A percentile compares a stretch with the other conserved stretches of the same genome.
phyloP scores from a whole-genome alignment of 2,329 filamentous ascomycete genomes.

The Thyridium curvatum region DNA sequence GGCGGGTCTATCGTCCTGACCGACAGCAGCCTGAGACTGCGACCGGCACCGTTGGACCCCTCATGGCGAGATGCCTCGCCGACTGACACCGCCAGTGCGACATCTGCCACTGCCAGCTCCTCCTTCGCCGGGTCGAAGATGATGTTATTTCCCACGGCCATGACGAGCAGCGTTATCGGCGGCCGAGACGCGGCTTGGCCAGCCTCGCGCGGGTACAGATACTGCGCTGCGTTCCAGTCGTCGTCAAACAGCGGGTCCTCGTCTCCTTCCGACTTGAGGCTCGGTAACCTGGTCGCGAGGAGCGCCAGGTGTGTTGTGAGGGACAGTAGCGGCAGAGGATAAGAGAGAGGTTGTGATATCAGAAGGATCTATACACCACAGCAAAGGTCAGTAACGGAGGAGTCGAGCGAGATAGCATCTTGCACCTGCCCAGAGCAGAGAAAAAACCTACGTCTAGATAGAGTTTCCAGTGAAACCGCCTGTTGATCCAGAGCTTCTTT shows the following conservation, averaged over 20 bases:
- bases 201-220: constrained; percentile 60
- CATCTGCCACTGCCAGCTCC: constrained; percentile 88
- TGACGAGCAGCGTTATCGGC: constrained; percentile 84
- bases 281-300: constrained; percentile 76
- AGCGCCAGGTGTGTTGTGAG: constrained; percentile 92
- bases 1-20: constrained; percentile 71
- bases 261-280: constrained; percentile 80
- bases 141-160: constrained; percentile 79
- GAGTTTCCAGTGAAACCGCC: constrained; percentile 90
- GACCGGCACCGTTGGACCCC: constrained; percentile 11
- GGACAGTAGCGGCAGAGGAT: constrained; percentile 86
- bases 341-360: constrained; percentile 87
- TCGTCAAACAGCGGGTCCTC: constrained; percentile 98
- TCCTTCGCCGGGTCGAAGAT: constrained; percentile 91
- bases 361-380: constrained; percentile 77
- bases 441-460: constrained; percentile 74
- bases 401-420: too few species aligned
- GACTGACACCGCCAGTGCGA: constrained; percentile 79
- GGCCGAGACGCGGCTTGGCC: constrained; percentile 45
- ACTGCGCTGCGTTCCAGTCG: constrained; percentile 83
- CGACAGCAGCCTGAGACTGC: constrained; percentile 55
- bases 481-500: constrained; percentile 77
- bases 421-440: too few species aligned
- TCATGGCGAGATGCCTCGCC: constrained; percentile 33
- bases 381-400: too few species aligned